Percentiles rank a stretch among this genome's conserved stretches.
These are phyloP conservation scores for Pulicaria dysenterica DNA, from an alignment of 129 eudicot genomes.

Conservation along the genomic window DNA sequence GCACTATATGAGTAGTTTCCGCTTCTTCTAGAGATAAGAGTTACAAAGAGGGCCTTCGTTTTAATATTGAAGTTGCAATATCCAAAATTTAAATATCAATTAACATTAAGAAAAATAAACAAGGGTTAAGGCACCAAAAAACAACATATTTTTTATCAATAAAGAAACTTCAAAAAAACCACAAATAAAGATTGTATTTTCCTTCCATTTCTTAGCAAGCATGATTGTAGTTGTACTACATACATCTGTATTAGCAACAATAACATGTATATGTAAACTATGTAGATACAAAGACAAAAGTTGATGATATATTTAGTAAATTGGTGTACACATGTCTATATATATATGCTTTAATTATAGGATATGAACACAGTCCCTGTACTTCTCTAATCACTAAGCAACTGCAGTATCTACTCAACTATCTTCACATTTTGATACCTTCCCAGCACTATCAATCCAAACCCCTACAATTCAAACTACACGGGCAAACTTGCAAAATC, in stretches of 20 bases:
- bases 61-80: too few relatives aligned
- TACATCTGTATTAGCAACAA: background rate
- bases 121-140: too few relatives aligned
- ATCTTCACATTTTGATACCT: constrained; percentile 3
- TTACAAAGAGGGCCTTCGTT: too few relatives aligned
- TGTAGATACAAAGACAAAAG: background rate
- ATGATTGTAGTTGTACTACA: background rate
- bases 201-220: background rate
- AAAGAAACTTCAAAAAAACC: too few relatives aligned
- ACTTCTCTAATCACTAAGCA: background rate
- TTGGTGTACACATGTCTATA: constrained; percentile 3
- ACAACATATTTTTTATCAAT: too few relatives aligned
- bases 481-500: constrained; percentile 1
- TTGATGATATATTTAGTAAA: constrained; percentile 20
- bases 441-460: background rate
- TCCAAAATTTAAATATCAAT: too few relatives aligned
- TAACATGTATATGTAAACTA: background rate
- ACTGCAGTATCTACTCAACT: background rate
- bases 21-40: too few relatives aligned
- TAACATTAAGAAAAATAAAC: too few relatives aligned
- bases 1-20: too few relatives aligned
- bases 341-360: constrained; percentile 12
- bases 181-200: too few relatives aligned
- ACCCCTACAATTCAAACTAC: background rate
- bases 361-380: constrained; percentile 11